Base-by-base conservation (phyloP, 345 rosid genomes). In the Cochlearia excelsa region DNA sequence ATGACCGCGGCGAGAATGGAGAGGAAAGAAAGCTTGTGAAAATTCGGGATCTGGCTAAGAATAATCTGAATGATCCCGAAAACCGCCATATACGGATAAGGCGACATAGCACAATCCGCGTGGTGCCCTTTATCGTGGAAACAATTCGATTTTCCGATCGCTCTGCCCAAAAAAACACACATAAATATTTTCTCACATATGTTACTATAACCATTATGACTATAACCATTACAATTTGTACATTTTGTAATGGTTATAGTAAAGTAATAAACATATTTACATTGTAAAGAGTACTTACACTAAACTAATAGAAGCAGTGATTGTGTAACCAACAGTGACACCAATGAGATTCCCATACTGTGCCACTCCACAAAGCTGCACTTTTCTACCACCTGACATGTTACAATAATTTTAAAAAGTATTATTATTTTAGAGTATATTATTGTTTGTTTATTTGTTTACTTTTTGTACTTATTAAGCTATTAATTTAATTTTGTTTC, bases 251-350 rank as follows among this genome's bases (percentile, higher is more conserved):
- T 37, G 38, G 30, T 46, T 31, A 52, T 4, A 54, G 48, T 16
- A 16, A 16, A 69, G 33, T 53, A 41, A 44, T 63, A 56, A 49
- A 71, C 23, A 16, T 16, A 16, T 16, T 16, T 16, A 16, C 23
- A 16, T 16, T 16, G 23, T 16, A 16, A 16, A 16, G 23, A 16
- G 23, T 16, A 16, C 98, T 88, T 78, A 92, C 98, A 86, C 97
- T 81, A 92, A 84, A 70, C 98, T 92, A 26, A 88, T 86, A n/a
- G 98, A 84, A 16, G 94, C 88, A 52, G 98, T 88, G 75, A 92
- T 92, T 10, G 95, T 92, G 76, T 88, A 92, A 29, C 98, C 95
- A 42, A 86, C 43, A 3, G 93, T 79, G 42, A 80, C 31, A 10
- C 93, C 98, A 9, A 84, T 40, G 6, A 92, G 78, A 73, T 86